A percentile compares a stretch with the other conserved stretches of the same genome.
Conservation (phyloP, 352 stramenopile species). For the Globisporangium irregulare region DNA sequence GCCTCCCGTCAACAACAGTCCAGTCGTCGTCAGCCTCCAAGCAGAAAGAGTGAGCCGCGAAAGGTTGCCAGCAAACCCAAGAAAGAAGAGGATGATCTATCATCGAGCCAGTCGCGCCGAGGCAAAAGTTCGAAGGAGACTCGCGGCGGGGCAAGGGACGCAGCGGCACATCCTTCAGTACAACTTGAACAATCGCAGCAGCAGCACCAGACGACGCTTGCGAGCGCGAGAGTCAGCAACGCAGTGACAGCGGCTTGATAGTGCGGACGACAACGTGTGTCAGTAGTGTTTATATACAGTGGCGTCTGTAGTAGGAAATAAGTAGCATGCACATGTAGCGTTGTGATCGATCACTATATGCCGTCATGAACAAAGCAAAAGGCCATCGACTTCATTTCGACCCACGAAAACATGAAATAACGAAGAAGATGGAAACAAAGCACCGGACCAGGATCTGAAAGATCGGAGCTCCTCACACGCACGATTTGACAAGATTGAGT, state of each 20-base stretch:
- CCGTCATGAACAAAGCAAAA: too few relatives aligned
- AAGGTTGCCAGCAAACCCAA: background rate
- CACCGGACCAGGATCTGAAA: background rate
- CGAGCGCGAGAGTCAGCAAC: background rate
- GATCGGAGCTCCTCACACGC: background rate
- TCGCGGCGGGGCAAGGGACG: background rate
- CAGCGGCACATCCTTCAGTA: background rate
- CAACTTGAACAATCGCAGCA: background rate
- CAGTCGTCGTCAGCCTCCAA: background rate
- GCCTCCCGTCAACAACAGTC: background rate
- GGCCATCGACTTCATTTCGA: too few relatives aligned
- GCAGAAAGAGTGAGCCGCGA: background rate
- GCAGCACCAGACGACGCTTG: background rate
- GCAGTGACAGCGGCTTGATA: background rate
- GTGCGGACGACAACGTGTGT: background rate
- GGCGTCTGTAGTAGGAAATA: too few relatives aligned
- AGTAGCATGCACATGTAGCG: too few relatives aligned
- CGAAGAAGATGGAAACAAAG: background rate
- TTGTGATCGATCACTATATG: too few relatives aligned
- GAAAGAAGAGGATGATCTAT: background rate
- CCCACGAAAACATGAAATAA: too few relatives aligned
- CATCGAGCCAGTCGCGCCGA: background rate
- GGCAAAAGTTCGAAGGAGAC: slow-evolving; percentile 2
- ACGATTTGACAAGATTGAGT: background rate
- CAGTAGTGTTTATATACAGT: background rate